Evolutionary conservation across 2,329 filamentous ascomycete species (phyloP).

Genomic region (Incumbomyces lentus): DNA sequence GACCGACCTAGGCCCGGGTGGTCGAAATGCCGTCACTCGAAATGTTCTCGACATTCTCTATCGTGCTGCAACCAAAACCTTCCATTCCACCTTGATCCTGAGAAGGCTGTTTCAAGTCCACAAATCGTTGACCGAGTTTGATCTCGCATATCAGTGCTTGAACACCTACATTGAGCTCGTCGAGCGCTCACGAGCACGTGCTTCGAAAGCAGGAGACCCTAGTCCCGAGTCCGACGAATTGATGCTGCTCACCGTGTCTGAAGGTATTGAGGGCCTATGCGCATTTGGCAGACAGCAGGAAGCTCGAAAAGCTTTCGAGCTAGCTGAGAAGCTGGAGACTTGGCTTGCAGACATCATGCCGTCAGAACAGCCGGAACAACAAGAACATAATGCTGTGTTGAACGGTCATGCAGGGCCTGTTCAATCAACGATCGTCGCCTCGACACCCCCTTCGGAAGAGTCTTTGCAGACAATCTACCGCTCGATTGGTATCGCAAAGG

Average conservation of each 20-base stretch:
- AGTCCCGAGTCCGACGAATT: constrained; percentile 69
- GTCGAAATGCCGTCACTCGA: constrained; percentile 63
- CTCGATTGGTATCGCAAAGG: constrained; percentile 73
- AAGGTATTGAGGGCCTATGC: constrained; percentile 71
- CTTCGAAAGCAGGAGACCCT: constrained; percentile 61
- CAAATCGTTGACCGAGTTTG: constrained; percentile 78
- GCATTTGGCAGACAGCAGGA: constrained; percentile 66
- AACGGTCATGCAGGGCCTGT: constrained; percentile 9
- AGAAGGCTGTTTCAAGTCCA: constrained; percentile 82
- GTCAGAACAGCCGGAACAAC: too few relatives aligned
- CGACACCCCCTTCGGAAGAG: constrained; percentile 5
- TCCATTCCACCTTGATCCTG: constrained; percentile 83
- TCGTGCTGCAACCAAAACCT: constrained; percentile 81
- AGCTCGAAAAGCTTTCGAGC: constrained; percentile 64
- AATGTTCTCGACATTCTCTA: constrained; percentile 79
- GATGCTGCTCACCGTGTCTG: constrained; percentile 65
- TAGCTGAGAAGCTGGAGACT: constrained; percentile 61
- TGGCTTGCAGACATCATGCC: constrained; percentile 56
- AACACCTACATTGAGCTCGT: constrained; percentile 87
- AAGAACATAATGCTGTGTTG: constrained; percentile 6
- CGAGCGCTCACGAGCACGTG: constrained; percentile 70
- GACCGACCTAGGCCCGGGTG: constrained; percentile 68
- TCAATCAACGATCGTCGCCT: background rate
- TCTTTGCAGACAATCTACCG: constrained; percentile 33
- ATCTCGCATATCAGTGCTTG: constrained; percentile 80